phyloP scores from a whole-genome alignment of 345 rosid genomes.

The Geranium brycei region DNA sequence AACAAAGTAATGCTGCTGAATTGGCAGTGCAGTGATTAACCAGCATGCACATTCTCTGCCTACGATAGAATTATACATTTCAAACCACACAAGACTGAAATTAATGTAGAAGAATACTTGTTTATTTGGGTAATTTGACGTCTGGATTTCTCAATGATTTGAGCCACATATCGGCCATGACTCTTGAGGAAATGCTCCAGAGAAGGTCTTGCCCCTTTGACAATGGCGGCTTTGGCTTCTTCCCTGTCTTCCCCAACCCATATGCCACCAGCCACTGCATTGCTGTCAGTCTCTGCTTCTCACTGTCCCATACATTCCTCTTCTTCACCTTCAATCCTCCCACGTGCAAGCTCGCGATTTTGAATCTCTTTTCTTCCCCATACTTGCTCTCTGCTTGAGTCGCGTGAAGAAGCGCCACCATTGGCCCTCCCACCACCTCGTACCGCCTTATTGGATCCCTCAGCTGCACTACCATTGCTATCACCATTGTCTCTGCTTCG shows the following conservation, averaged over 20 bases:
- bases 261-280: constrained; percentile 73
- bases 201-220: constrained; percentile 35
- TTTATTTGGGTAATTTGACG: constrained; percentile 36
- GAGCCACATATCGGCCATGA: constrained; percentile 97
- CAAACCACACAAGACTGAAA: too few relatives aligned
- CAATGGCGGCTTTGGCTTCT: constrained; percentile 31
- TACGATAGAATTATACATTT: too few relatives aligned
- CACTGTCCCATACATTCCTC: constrained; percentile 43
- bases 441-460: constrained; percentile 79
- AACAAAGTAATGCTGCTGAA: too few relatives aligned
- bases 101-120: neutral
- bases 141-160: constrained; percentile 84
- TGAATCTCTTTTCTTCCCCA: constrained; percentile 31
- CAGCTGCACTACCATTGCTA: constrained; percentile 50
- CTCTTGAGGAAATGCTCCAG: constrained; percentile 87
- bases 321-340: constrained; percentile 49
- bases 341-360: constrained; percentile 47
- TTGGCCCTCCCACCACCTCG: constrained; percentile 77
- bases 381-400: constrained; percentile 13
- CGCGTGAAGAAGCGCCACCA: constrained; percentile 48
- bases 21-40: too few relatives aligned
- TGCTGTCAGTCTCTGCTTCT: constrained; percentile 70
- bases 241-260: constrained; percentile 57
- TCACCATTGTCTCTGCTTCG: constrained; percentile 22
- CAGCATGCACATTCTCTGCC: too few relatives aligned